phyloP scores from a whole-genome alignment of 371 early-diverging fungal genomes.

The Mortierella sp. region DNA sequence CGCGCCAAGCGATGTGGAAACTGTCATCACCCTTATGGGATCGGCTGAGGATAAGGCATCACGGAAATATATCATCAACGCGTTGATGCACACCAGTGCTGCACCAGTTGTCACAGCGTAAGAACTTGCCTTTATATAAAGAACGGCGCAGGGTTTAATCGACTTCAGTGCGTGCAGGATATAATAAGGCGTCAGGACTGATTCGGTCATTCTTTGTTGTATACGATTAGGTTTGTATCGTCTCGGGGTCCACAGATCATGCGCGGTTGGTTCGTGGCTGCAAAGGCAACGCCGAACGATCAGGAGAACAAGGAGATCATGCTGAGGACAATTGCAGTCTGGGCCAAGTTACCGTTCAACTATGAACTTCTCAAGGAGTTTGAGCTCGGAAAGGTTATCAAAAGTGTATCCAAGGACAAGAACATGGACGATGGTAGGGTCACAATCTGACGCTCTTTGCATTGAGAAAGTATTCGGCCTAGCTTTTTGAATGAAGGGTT shows the following conservation, averaged over 20 bases:
- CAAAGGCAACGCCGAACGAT: slow-evolving; percentile 5
- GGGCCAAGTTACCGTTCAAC: slow-evolving; percentile 33
- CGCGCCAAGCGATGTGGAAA: slow-evolving; percentile 22
- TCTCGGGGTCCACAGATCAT: slow-evolving; percentile 25
- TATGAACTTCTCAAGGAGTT: slow-evolving; percentile 18
- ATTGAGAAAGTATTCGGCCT: neutral
- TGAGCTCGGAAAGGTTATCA: slow-evolving; percentile 37
- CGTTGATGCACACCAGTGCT: slow-evolving; percentile 28
- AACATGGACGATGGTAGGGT: slow-evolving; percentile 34
- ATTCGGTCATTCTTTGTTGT: neutral
- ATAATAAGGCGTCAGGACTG: neutral
- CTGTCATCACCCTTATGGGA: slow-evolving; percentile 24
- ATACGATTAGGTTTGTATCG: slow-evolving; percentile 22
- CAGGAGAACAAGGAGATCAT: slow-evolving; percentile 22
- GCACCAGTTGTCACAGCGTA: slow-evolving; percentile 19
- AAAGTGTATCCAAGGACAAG: slow-evolving; percentile 23
- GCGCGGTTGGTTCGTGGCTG: slow-evolving; percentile 35
- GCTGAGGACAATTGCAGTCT: slow-evolving; percentile 26
- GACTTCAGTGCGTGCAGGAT: neutral
- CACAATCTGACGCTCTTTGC: neutral
- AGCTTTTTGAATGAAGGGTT: neutral
- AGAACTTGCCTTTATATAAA: neutral
- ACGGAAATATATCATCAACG: slow-evolving; percentile 34
- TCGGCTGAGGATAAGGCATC: slow-evolving; percentile 23
- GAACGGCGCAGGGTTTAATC: neutral